These are phyloP conservation scores for Penicillium verhagenii DNA, from an alignment of 495 filamentous ascomycete species.

Conservation along the genomic window DNA sequence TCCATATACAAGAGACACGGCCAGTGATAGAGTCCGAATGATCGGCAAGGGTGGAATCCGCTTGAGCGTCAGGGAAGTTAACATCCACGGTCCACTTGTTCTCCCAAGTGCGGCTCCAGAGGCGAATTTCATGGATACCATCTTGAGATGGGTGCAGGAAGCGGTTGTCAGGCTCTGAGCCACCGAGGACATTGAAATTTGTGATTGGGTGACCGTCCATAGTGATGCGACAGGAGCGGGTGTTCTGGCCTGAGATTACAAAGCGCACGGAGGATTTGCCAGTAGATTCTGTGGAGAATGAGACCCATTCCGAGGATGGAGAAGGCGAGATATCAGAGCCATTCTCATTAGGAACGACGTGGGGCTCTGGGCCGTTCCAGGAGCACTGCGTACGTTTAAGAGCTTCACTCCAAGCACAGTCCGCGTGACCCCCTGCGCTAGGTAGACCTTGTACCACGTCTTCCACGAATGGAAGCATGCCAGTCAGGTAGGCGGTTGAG, in stretches of 20 bases:
- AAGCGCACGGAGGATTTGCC: slow-evolving; percentile 47
- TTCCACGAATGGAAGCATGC: slow-evolving; percentile 69
- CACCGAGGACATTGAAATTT: slow-evolving; percentile 59
- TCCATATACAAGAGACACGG: slow-evolving; percentile 79
- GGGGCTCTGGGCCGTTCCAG: slow-evolving; percentile 67
- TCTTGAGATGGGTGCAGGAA: slow-evolving; percentile 55
- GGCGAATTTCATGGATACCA: slow-evolving; percentile 55
- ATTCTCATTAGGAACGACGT: slow-evolving; percentile 39
- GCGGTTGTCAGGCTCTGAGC: slow-evolving; percentile 45
- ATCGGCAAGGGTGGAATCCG: slow-evolving; percentile 9
- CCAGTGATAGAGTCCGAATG: slow-evolving; percentile 57
- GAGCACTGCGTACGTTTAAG: slow-evolving; percentile 59
- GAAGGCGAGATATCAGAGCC: slow-evolving; percentile 24
- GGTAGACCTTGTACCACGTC: slow-evolving; percentile 67
- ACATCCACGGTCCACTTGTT: slow-evolving; percentile 74
- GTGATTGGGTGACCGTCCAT: slow-evolving; percentile 52
- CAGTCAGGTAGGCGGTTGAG: slow-evolving; percentile 67
- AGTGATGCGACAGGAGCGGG: slow-evolving; percentile 58
- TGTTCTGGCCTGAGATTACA: slow-evolving; percentile 61
- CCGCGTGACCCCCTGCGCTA: slow-evolving; percentile 58
- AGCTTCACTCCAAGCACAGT: slow-evolving; percentile 7
- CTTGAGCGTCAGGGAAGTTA: slow-evolving; percentile 52
- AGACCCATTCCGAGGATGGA: slow-evolving; percentile 58
- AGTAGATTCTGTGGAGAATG: slow-evolving; percentile 50
- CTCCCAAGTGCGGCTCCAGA: slow-evolving; percentile 77